Evolutionary conservation across 2,329 filamentous ascomycete species (phyloP).

Genomic region (Arachnopeziza araneosa): DNA sequence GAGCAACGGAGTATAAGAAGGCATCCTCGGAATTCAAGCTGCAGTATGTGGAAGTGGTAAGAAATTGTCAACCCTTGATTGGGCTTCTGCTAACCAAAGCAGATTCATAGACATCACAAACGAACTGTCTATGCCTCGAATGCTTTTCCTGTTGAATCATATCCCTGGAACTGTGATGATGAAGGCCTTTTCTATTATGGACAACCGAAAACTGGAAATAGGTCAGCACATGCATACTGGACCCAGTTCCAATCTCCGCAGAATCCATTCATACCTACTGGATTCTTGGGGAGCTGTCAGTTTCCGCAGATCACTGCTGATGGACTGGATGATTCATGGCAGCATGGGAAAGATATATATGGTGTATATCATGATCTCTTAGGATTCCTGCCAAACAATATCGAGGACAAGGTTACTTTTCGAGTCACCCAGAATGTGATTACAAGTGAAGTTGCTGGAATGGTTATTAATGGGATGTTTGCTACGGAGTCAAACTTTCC

Average conservation of each 20-base stretch:
- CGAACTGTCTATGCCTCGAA: slow-evolving; percentile 76
- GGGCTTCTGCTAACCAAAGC: background rate
- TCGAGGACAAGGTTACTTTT: slow-evolving; percentile 48
- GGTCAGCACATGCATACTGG: slow-evolving; percentile 58
- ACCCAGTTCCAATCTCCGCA: slow-evolving; percentile 51
- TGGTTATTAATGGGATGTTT: slow-evolving; percentile 69
- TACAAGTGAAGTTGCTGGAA: slow-evolving; percentile 73
- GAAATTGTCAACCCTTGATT: slow-evolving; percentile 22
- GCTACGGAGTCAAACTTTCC: slow-evolving; percentile 37
- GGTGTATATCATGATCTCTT: slow-evolving; percentile 69
- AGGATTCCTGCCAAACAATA: slow-evolving; percentile 54
- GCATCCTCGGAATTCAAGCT: slow-evolving; percentile 54
- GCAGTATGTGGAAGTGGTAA: slow-evolving; percentile 69
- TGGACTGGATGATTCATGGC: slow-evolving; percentile 68
- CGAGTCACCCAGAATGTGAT: slow-evolving; percentile 79
- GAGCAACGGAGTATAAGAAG: slow-evolving; percentile 56
- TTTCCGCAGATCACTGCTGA: slow-evolving; percentile 74
- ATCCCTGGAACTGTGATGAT: slow-evolving; percentile 68
- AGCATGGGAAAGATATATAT: slow-evolving; percentile 72
- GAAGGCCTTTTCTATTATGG: slow-evolving; percentile 66
- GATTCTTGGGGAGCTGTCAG: slow-evolving; percentile 69
- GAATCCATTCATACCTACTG: slow-evolving; percentile 62
- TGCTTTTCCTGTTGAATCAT: slow-evolving; percentile 67
- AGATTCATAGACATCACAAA: slow-evolving; percentile 79
- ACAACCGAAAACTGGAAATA: slow-evolving; percentile 43